Conservation (phyloP, 139 green algal genomes). For the Ettlia oleoabundans region DNA sequence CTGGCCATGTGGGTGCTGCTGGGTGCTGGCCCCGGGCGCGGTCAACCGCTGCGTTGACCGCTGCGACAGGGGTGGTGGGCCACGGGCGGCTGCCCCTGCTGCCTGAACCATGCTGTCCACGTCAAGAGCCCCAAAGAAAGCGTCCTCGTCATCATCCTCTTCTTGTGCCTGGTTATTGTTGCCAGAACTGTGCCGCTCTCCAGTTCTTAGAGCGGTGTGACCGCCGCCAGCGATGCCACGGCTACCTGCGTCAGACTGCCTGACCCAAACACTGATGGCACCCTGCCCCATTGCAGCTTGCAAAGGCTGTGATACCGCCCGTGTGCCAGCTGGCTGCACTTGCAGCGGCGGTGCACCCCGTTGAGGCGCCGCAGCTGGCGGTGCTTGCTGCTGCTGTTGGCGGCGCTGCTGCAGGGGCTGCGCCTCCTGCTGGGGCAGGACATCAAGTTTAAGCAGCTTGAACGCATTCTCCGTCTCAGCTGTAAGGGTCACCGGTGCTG, state of each 20-base stretch:
- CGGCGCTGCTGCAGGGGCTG: neutral
- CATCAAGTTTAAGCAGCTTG: neutral
- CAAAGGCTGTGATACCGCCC: too few species aligned
- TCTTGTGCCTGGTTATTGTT: neutral
- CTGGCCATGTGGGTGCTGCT: neutral
- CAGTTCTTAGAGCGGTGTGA: too few species aligned
- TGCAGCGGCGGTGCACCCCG: neutral
- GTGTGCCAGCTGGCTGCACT: neutral
- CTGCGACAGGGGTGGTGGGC: neutral
- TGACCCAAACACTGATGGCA: too few species aligned
- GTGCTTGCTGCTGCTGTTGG: neutral
- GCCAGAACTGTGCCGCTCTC: too few species aligned
- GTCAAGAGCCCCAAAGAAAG: conserved; percentile 4
- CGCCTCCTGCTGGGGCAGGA: conserved; percentile 3
- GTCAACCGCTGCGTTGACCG: neutral
- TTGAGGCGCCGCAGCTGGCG: neutral
- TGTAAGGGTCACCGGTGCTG: neutral
- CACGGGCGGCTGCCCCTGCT: too few species aligned
- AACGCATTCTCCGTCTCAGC: conserved; percentile 25
- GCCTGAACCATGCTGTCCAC: conserved; percentile 24
- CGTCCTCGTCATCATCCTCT: conserved; percentile 25
- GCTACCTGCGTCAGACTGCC: too few species aligned
- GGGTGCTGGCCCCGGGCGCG: neutral
- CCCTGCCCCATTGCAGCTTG: too few species aligned
- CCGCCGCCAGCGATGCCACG: too few species aligned